A percentile compares a stretch with the other conserved stretches of the same genome.
Conservation (phyloP, 2,329 filamentous ascomycete species). For the Arthrobotrys iridis region DNA sequence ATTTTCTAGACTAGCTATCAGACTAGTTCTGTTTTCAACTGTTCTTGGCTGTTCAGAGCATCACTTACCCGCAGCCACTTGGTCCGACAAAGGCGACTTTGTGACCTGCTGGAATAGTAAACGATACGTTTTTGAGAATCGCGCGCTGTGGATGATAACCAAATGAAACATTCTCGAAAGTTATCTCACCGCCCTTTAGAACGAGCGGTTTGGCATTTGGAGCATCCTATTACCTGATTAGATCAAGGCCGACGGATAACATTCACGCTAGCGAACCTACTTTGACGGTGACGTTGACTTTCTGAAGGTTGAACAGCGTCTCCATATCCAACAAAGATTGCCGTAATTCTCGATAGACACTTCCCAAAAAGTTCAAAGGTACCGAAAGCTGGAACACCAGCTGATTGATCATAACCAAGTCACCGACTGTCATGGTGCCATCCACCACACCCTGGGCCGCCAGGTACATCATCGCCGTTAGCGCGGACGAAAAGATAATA, state of each 20-base stretch:
- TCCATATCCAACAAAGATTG: slow-evolving; percentile 98
- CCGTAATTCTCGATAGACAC: slow-evolving; percentile 92
- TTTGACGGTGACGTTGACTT: slow-evolving; percentile 87
- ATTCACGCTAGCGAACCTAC: slow-evolving; percentile 7
- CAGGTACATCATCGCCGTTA: slow-evolving; percentile 98
- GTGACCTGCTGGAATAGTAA: slow-evolving; percentile 93
- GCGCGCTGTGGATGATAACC: slow-evolving; percentile 87
- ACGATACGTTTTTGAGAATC: slow-evolving; percentile 82
- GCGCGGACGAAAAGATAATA: slow-evolving; percentile 91
- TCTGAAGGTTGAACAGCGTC: slow-evolving; percentile 95
- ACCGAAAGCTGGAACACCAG: slow-evolving; percentile 97
- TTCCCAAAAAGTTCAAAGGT: slow-evolving; percentile 96
- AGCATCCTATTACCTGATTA: slow-evolving; percentile 66
- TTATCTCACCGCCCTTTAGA: slow-evolving; percentile 86
- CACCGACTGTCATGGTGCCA: slow-evolving; percentile 86
- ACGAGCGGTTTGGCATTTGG: slow-evolving; percentile 77
- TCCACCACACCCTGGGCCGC: slow-evolving; percentile 87
- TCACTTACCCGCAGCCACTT: slow-evolving; percentile 77
- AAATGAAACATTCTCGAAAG: slow-evolving; percentile 93
- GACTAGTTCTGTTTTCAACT: not conserved
- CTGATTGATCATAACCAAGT: slow-evolving; percentile 98
- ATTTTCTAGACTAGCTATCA: slow-evolving; percentile 68
- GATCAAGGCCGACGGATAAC: not conserved
- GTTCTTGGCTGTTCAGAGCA: not conserved
- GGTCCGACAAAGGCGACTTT: slow-evolving; percentile 96